A percentile compares a stretch with the other conserved stretches of the same genome.
These are phyloP conservation scores for Talaromyces sp. DNA, from an alignment of 2,329 filamentous ascomycete species.

Conservation along the genomic window DNA sequence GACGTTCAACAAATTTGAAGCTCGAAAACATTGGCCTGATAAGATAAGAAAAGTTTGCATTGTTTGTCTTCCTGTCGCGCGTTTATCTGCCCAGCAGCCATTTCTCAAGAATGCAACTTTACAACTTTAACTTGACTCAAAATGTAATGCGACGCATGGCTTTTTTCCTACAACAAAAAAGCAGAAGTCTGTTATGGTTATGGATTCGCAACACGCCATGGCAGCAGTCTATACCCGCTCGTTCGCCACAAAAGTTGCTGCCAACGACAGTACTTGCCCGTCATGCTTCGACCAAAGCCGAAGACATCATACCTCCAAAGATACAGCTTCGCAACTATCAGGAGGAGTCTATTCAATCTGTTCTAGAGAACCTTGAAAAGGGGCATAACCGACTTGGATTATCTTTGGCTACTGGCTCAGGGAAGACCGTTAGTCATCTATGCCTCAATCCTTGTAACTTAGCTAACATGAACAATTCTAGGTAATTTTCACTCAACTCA, in stretches of 20 bases:
- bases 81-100: not conserved
- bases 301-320: conserved; percentile 22
- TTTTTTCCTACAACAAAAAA: conserved; percentile 26
- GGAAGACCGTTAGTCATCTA: conserved; percentile 67
- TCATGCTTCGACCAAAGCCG: not conserved
- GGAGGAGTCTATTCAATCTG: conserved; percentile 83
- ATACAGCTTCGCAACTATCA: conserved; percentile 78
- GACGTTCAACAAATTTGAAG: not conserved
- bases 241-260: conserved; percentile 27
- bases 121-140: not conserved
- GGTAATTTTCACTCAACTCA: conserved; percentile 95
- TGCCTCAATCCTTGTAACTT: conserved; percentile 3
- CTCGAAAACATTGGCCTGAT: conserved; percentile 19
- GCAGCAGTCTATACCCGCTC: conserved; percentile 21
- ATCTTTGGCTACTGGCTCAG: conserved; percentile 81
- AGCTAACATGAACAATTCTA: conserved; percentile 33
- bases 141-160: conserved; percentile 29
- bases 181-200: conserved; percentile 24
- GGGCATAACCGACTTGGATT: conserved; percentile 79
- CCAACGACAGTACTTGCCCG: conserved; percentile 15
- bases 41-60: conserved; percentile 34
- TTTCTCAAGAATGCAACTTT: not conserved
- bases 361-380: conserved; percentile 63
- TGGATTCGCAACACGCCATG: conserved; percentile 18
- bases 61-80: conserved; percentile 31